Evolutionary conservation across 1,139 yeast species (phyloP).

Genomic region (Ogataea hybrid): DNA sequence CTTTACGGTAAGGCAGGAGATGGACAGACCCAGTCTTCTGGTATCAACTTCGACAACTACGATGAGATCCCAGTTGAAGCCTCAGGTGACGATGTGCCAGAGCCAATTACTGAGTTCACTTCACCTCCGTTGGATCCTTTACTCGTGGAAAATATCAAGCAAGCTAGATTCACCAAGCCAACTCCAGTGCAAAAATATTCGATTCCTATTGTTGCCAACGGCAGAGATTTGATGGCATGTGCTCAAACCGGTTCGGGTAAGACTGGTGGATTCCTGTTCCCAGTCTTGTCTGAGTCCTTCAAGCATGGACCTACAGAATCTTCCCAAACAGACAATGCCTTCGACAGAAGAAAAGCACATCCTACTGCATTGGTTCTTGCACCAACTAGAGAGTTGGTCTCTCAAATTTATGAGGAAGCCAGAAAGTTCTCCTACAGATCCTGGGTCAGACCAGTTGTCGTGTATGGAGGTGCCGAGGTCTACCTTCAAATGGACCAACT

Average conservation of each 20-base stretch:
- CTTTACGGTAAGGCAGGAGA: constrained; percentile 89
- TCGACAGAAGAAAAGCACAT: constrained; percentile 71
- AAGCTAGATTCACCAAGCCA: constrained; percentile 91
- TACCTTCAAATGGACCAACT: constrained; percentile 83
- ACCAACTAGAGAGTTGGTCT: constrained; percentile 98
- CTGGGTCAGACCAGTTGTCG: constrained; percentile 97
- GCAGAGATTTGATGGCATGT: constrained; percentile 99
- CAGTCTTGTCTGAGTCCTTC: constrained; percentile 91
- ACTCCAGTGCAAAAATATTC: constrained; percentile 99
- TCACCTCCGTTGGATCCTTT: constrained; percentile 90
- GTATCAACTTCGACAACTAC: constrained; percentile 97
- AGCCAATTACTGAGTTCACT: constrained; percentile 83
- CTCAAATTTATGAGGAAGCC: constrained; percentile 95
- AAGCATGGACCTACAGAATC: constrained; percentile 73
- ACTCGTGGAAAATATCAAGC: constrained; percentile 79
- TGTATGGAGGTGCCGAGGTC: constrained; percentile 97
- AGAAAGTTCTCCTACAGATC: constrained; percentile 96
- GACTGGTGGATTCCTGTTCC: constrained; percentile 99
- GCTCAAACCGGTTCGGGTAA: constrained; percentile 99
- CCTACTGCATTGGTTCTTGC: constrained; percentile 97
- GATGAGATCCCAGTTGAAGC: constrained; percentile 99
- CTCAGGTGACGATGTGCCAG: constrained; percentile 93
- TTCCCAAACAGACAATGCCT: constrained; percentile 54
- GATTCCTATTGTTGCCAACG: constrained; percentile 91
- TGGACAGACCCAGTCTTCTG: constrained; percentile 81